These are phyloP conservation scores for Dothistroma septosporum DNA, from an alignment of 2,329 filamentous ascomycete genomes.

Conservation along the genomic window DNA sequence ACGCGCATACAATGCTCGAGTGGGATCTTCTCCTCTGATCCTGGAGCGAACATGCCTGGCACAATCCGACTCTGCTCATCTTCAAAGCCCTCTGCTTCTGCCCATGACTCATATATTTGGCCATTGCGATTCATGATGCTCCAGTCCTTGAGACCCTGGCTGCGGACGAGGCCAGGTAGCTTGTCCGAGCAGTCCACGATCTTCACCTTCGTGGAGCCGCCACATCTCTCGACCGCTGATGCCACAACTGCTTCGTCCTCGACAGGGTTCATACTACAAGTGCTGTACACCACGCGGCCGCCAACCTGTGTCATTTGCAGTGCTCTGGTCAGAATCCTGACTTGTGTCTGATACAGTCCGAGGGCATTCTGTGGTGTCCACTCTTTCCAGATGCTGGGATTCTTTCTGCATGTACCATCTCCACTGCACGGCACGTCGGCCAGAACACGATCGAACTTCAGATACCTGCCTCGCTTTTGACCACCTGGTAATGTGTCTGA, in stretches of 20 bases:
- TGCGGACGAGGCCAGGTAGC: constrained; percentile 71
- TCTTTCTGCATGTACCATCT: constrained; percentile 91
- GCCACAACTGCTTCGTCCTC: constrained; percentile 94
- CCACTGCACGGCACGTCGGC: constrained; percentile 97
- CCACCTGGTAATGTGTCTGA: constrained; percentile 47
- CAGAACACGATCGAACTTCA: constrained; percentile 95
- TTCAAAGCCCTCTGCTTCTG: constrained; percentile 57
- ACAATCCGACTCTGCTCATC: constrained; percentile 65
- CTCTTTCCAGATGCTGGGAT: constrained; percentile 88
- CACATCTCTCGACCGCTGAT: constrained; percentile 83
- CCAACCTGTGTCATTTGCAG: constrained; percentile 95
- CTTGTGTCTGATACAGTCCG: constrained; percentile 80
- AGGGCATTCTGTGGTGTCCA: constrained; percentile 86
- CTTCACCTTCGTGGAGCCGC: constrained; percentile 73
- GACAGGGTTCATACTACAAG: constrained; percentile 97
- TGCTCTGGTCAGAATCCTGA: constrained; percentile 83
- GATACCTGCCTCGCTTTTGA: constrained; percentile 58
- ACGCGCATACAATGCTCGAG: constrained; percentile 89
- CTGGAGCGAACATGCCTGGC: constrained; percentile 78
- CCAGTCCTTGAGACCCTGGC: constrained; percentile 75
- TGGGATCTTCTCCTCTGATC: constrained; percentile 59
- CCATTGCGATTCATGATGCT: constrained; percentile 84
- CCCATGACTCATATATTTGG: constrained; percentile 74
- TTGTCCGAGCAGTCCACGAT: constrained; percentile 78
- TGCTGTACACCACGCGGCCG: constrained; percentile 93